phyloP scores from a whole-genome alignment of 2,329 filamentous ascomycete genomes.

The Diplodia intermedia region DNA sequence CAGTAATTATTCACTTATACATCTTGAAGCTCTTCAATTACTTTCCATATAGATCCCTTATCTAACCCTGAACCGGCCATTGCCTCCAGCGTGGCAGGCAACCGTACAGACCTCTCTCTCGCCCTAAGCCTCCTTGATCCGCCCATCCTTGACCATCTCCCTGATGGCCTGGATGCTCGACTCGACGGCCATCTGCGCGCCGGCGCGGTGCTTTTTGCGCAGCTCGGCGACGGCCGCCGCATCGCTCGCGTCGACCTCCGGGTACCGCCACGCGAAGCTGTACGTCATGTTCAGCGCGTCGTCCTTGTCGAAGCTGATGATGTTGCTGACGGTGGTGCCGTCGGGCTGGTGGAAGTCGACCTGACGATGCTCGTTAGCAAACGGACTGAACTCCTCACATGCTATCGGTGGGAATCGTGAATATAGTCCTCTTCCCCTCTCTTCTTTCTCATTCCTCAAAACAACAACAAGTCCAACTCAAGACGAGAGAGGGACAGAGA shows the following conservation, averaged over 20 bases:
- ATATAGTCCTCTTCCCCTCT: no score
- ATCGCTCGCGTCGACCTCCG: conserved; percentile 44
- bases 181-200: conserved; percentile 53
- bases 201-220: conserved; percentile 39
- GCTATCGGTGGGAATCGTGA: no score
- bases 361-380: background rate
- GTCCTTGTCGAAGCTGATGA: conserved; percentile 50
- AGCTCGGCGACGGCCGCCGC: conserved; percentile 45
- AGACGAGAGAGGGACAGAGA: no score
- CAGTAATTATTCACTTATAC: background rate
- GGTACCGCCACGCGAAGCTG: conserved; percentile 53
- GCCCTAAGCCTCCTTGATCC: conserved; percentile 36
- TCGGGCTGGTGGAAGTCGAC: conserved; percentile 56
- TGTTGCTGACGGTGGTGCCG: conserved; percentile 54
- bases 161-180: conserved; percentile 52
- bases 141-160: conserved; percentile 51
- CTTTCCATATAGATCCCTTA: background rate
- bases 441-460: no score
- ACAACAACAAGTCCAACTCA: no score
- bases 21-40: background rate
- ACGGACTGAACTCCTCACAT: no score
- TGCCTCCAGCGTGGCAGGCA: background rate
- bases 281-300: conserved; percentile 51
- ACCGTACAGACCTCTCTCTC: background rate
- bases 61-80: background rate